phyloP scores from a whole-genome alignment of 2,329 filamentous ascomycete species.

The Alternaria triticina region DNA sequence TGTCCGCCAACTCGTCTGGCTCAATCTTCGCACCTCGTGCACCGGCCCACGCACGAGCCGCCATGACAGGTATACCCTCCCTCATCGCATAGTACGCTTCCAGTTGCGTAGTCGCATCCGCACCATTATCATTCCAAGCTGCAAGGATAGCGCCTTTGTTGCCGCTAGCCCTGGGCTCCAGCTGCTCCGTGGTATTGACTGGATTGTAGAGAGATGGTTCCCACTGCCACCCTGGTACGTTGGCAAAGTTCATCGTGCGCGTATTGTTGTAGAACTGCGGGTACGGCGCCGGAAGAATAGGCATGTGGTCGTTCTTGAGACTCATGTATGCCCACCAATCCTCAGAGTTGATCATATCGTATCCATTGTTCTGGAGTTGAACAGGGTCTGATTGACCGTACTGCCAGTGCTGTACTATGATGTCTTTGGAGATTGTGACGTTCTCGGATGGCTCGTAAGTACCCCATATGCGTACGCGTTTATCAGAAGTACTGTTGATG shows the following conservation, averaged over 20 bases:
- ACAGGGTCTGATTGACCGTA: constrained; percentile 57
- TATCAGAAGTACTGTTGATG: constrained; percentile 38
- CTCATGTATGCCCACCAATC: constrained; percentile 64
- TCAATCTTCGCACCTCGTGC: constrained; percentile 43
- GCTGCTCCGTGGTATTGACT: constrained; percentile 51
- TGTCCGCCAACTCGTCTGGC: constrained; percentile 30
- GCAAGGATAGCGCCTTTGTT: constrained; percentile 49
- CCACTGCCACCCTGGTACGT: constrained; percentile 54
- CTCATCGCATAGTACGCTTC: constrained; percentile 58
- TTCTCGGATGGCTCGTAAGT: constrained; percentile 54
- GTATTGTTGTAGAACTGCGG: constrained; percentile 56
- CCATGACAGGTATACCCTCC: constrained; percentile 54
- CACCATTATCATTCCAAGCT: constrained; percentile 59
- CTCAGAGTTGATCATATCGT: constrained; percentile 55
- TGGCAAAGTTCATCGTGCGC: constrained; percentile 55
- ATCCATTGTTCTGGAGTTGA: constrained; percentile 46
- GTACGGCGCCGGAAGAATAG: constrained; percentile 55
- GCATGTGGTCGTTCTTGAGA: constrained; percentile 60
- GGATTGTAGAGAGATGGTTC: constrained; percentile 54
- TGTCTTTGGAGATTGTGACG: constrained; percentile 48
- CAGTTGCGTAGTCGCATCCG: constrained; percentile 56
- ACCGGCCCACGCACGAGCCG: constrained; percentile 53
- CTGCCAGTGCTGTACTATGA: constrained; percentile 58
- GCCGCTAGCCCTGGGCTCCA: constrained; percentile 36
- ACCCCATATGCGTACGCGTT: constrained; percentile 48